These are phyloP conservation scores for Peltaster fructicola DNA, from an alignment of 2,329 filamentous ascomycete genomes.

Conservation along the genomic window DNA sequence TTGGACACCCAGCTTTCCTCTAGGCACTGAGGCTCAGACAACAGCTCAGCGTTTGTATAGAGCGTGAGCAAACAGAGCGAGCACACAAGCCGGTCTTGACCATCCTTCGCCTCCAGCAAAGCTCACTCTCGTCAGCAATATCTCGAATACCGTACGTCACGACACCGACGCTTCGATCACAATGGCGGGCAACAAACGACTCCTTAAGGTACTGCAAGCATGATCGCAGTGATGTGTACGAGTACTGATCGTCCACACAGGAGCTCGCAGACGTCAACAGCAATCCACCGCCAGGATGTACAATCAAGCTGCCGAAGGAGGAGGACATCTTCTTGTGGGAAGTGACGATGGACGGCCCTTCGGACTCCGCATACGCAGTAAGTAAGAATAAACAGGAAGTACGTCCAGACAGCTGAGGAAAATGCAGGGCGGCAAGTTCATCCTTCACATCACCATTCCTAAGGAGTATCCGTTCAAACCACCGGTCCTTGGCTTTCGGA, in stretches of 20 bases:
- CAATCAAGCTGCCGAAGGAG: constrained; percentile 40
- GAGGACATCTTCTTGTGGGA: constrained; percentile 52
- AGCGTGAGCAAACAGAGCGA: no score
- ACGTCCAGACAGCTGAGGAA: no score
- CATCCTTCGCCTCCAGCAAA: no score
- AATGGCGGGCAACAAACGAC: constrained; percentile 25
- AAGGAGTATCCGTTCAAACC: constrained; percentile 81
- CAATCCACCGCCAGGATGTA: constrained; percentile 39
- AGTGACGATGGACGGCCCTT: constrained; percentile 47
- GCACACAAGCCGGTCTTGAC: no score
- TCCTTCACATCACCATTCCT: constrained; percentile 54
- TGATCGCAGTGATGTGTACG: not conserved
- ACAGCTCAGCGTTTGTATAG: no score
- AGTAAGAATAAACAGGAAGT: constrained; percentile 10
- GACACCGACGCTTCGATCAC: constrained; percentile 2
- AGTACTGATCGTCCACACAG: constrained; percentile 22
- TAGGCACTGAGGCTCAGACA: no score
- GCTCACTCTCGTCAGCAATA: no score
- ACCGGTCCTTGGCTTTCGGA: constrained; percentile 60
- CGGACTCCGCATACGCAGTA: constrained; percentile 48
- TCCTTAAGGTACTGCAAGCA: constrained; percentile 16
- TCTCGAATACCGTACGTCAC: no score
- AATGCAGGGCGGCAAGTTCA: constrained; percentile 51
- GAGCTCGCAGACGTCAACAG: constrained; percentile 42
- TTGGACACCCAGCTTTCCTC: no score